Evolutionary conservation across 768 basidiomycete species (phyloP).

Genomic region (Auriculariales sp.): DNA sequence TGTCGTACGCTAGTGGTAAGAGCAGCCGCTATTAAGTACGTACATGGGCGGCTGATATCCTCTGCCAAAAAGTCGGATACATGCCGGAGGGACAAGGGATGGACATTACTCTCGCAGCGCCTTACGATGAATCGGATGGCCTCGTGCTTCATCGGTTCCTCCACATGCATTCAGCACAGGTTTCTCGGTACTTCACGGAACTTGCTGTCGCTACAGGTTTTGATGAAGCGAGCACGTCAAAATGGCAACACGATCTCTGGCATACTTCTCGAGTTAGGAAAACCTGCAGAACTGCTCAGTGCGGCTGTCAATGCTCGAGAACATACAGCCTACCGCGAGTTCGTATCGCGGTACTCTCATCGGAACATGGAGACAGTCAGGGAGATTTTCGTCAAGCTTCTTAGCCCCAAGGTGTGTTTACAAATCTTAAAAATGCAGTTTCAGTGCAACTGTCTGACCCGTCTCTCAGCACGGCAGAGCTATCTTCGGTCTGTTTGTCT

Average conservation of each 20-base stretch:
- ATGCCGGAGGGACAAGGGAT: too few relatives aligned
- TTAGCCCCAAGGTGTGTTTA: slow-evolving; percentile 26
- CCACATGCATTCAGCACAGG: slow-evolving; percentile 72
- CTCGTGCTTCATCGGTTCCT: slow-evolving; percentile 76
- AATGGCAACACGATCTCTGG: slow-evolving; percentile 64
- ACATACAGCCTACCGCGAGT: slow-evolving; percentile 50
- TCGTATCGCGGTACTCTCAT: slow-evolving; percentile 50
- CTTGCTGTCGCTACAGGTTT: not conserved
- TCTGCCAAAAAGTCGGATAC: too few relatives aligned
- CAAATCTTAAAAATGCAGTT: not conserved
- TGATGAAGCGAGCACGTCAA: not conserved
- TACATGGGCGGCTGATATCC: too few relatives aligned
- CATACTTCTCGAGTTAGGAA: slow-evolving; percentile 63
- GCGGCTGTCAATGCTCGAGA: slow-evolving; percentile 32
- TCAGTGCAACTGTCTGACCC: not conserved
- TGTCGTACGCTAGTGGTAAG: not conserved
- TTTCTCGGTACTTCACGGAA: slow-evolving; percentile 13
- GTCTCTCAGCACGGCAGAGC: not conserved
- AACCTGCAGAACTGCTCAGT: slow-evolving; percentile 49
- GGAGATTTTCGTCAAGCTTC: slow-evolving; percentile 48
- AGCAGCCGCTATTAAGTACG: too few relatives aligned
- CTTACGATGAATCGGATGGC: slow-evolving; percentile 70
- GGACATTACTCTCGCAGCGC: slow-evolving; percentile 46
- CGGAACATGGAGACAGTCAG: slow-evolving; percentile 47
- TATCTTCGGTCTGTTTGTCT: slow-evolving; percentile 45